Evolutionary conservation across 805 yeast genomes (phyloP).

Genomic region (Wickerhamiella musiphila): DNA sequence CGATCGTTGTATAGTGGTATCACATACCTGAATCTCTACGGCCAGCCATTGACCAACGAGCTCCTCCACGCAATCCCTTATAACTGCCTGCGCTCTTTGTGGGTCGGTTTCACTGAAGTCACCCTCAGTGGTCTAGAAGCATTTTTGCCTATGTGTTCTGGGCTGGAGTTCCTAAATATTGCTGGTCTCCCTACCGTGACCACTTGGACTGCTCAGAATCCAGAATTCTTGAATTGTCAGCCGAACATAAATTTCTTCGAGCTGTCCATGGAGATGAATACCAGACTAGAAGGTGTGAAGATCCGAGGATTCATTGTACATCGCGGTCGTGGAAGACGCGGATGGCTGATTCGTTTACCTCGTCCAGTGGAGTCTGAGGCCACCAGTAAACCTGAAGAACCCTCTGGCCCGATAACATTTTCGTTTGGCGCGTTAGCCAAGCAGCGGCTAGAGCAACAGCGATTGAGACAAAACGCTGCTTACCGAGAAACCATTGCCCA

Average conservation of each 20-base stretch:
- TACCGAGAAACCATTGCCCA: neutral
- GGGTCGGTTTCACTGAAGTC: conserved; percentile 20
- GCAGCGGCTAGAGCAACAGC: conserved; percentile 9
- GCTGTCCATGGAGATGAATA: conserved; percentile 22
- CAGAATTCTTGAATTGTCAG: conserved; percentile 30
- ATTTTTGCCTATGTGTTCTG: conserved; percentile 14
- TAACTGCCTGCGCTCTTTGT: conserved; percentile 16
- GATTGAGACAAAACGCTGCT: conserved; percentile 1
- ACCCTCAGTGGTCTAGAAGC: conserved; percentile 14
- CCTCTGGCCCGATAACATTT: conserved; percentile 10
- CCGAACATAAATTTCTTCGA: conserved; percentile 46
- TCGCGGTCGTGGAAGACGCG: conserved; percentile 49
- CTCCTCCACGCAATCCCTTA: conserved; percentile 20
- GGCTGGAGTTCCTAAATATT: conserved; percentile 43
- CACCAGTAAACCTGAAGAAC: no score
- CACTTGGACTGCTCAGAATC: conserved; percentile 40
- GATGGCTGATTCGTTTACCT: conserved; percentile 43
- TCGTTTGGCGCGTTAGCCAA: conserved; percentile 16
- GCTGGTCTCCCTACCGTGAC: conserved; percentile 44
- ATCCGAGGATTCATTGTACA: conserved; percentile 23
- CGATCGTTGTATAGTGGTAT: conserved; percentile 26
- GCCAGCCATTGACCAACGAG: conserved; percentile 35
- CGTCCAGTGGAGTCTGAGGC: no score
- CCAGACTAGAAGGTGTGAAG: conserved; percentile 17
- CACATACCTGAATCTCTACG: conserved; percentile 42